Percentiles rank a stretch among this genome's conserved stretches.
Evolutionary conservation across 345 rosid species (phyloP).

Genomic region (thale cress (Arabidopsis thaliana)): DNA sequence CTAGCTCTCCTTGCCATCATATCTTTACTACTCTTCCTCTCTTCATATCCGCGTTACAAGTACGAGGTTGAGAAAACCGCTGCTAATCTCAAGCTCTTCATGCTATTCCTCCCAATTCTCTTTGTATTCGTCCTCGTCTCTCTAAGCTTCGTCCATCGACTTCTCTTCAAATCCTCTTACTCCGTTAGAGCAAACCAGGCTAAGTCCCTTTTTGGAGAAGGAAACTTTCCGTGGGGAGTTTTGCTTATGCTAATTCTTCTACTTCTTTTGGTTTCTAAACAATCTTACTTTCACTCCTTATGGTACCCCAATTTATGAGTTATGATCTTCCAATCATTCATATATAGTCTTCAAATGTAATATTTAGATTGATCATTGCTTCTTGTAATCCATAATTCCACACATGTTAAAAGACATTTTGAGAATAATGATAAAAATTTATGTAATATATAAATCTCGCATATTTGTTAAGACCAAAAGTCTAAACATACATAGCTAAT

Average conservation of each 20-base stretch:
- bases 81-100: constrained; percentile 58
- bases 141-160: constrained; percentile 40
- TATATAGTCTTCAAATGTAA: background rate
- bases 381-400: background rate
- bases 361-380: background rate
- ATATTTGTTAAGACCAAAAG: no score
- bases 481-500: no score
- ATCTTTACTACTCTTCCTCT: constrained; percentile 53
- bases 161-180: constrained; percentile 45
- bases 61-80: constrained; percentile 53
- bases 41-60: constrained; percentile 60
- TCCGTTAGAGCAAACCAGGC: constrained; percentile 40
- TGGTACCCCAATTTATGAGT: constrained; percentile 59
- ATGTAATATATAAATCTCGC: no score
- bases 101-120: constrained; percentile 64
- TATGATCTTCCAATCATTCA: constrained; percentile 37
- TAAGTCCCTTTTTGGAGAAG: constrained; percentile 22
- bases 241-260: constrained; percentile 53
- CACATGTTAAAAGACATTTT: background rate
- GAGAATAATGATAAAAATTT: background rate
- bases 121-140: constrained; percentile 53
- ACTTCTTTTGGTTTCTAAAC: constrained; percentile 67
- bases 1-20: constrained; percentile 61
- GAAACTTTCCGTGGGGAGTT: constrained; percentile 69
- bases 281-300: constrained; percentile 64